Evolutionary conservation across 2,329 filamentous ascomycete genomes (phyloP), one percentile per base, ranked within the genome.

Genomic region (Microdochium bolleyi): DNA sequence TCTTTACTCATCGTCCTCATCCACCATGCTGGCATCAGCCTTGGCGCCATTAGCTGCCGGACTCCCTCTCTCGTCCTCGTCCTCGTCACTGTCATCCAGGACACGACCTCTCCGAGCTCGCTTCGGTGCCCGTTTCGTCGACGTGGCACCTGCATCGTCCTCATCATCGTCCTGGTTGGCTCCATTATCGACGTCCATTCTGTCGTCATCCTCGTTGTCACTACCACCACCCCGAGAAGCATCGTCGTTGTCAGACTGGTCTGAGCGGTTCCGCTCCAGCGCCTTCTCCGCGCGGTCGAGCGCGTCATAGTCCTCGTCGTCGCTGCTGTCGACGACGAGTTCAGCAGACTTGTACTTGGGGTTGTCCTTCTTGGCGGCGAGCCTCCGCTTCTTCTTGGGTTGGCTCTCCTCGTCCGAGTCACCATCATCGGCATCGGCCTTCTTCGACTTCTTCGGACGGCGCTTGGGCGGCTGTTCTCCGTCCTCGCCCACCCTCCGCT

Each of bases 321-420:
- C 80, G 57, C 88, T 85, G 55, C 85, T 89, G 57, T 92, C 88
- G 48, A 89, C 86, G 25, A 96, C 84, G 56, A 91, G 82, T 69
- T 95, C 91, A 1, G 81, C 84, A 50, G 87, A 92, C 78, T 96
- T 96, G 77, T 82, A 95, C 70, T 95, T 95, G 67, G 65, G 69
- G 55, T 70, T 73, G 57, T 82, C 77, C 55, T 72, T 67, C 60
- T 67, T 71, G 57, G 70, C 70, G 16, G 71, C 77, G 62, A 79
- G 77, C 55, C 73, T 78, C 53, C 81, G 78, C 62, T 81, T 83
- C 68, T 86, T 87, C 65, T 83, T 84, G 22, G 79, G 78, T 54
- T 78, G 74, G 54, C 76, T 73, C 34, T 76, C 74, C 48, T 73
- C 75, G 9, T 73, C 75, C 2, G 74, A 75, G 16, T 70, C 75